phyloP scores from a whole-genome alignment of 768 basidiomycete genomes.

The Hemileccinum rubropunctum region DNA sequence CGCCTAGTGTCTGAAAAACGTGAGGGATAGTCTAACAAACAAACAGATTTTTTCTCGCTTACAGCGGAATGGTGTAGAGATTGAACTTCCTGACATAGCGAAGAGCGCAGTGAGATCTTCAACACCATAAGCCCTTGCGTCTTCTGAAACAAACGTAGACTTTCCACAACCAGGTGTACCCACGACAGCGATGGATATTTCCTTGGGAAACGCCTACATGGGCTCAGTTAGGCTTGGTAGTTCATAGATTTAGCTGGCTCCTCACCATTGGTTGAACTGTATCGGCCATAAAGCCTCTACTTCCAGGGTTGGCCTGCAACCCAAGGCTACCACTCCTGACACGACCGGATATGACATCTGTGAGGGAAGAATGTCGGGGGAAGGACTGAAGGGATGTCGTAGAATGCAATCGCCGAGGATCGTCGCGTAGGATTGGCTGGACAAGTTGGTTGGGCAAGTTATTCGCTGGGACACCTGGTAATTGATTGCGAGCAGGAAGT shows the following conservation, averaged over 20 bases:
- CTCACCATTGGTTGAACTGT: conserved; percentile 25
- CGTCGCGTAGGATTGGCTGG: conserved; percentile 39
- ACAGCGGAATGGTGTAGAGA: conserved; percentile 42
- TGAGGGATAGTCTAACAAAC: conserved; percentile 18
- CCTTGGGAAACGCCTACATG: conserved; percentile 27
- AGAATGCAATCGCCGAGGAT: conserved; percentile 37
- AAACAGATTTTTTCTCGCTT: conserved; percentile 8
- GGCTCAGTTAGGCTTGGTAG: conserved; percentile 6
- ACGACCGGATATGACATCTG: conserved; percentile 41
- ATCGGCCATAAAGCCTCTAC: conserved; percentile 19
- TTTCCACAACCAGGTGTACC: conserved; percentile 84
- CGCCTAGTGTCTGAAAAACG: conserved; percentile 33
- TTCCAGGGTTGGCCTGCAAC: conserved; percentile 32
- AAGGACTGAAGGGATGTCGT: conserved; percentile 39
- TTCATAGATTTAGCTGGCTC: neutral
- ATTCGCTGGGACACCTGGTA: conserved; percentile 31
- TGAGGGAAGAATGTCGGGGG: conserved; percentile 29
- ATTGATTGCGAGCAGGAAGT: conserved; percentile 54
- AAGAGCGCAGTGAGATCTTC: conserved; percentile 39
- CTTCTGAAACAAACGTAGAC: conserved; percentile 74
- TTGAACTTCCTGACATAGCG: conserved; percentile 31
- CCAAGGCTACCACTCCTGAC: conserved; percentile 63
- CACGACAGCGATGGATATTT: conserved; percentile 70
- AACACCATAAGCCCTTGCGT: conserved; percentile 61
- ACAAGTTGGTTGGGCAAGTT: conserved; percentile 35